A percentile compares a stretch with the other conserved stretches of the same genome.
Conservation (phyloP, 805 yeast genomes). For the Ogataea pini region DNA sequence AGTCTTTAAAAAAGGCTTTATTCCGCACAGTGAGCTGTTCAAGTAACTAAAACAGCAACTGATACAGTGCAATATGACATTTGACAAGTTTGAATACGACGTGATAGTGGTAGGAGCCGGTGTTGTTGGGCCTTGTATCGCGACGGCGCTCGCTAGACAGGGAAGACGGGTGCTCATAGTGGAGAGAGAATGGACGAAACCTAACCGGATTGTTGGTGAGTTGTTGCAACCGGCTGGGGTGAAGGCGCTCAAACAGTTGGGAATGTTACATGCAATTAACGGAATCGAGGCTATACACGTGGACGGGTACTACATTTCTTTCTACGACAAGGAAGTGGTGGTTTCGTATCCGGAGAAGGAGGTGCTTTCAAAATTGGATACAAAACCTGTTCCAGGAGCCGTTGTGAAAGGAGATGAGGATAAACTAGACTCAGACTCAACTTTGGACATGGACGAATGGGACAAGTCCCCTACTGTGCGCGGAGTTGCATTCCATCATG, state of each 20-base stretch:
- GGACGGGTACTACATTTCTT: conserved; percentile 79
- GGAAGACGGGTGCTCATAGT: conserved; percentile 78
- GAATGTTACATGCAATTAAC: conserved; percentile 75
- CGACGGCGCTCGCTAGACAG: conserved; percentile 85
- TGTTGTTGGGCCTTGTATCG: conserved; percentile 91
- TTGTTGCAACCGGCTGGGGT: conserved; percentile 97
- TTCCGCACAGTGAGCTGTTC: neutral
- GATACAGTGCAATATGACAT: conserved; percentile 1
- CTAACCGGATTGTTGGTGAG: conserved; percentile 97
- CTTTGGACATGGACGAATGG: conserved; percentile 52
- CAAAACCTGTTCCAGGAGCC: conserved; percentile 50
- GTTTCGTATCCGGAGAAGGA: conserved; percentile 75
- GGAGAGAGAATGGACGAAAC: conserved; percentile 89
- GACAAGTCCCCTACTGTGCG: conserved; percentile 56
- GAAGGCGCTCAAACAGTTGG: conserved; percentile 76
- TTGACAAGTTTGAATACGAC: conserved; percentile 50
- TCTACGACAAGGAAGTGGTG: conserved; percentile 53
- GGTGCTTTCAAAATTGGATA: conserved; percentile 44
- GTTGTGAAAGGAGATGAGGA: conserved; percentile 62
- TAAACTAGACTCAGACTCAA: conserved; percentile 47
- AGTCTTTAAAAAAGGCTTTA: neutral
- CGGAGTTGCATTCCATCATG: conserved; percentile 94
- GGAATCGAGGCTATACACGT: conserved; percentile 76
- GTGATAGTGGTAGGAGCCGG: conserved; percentile 98
- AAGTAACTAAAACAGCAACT: neutral